A percentile compares a stretch with the other conserved stretches of the same genome.
phyloP scores from a whole-genome alignment of 257 asterid genomes.

The Nicotiana tomentosiformis region DNA sequence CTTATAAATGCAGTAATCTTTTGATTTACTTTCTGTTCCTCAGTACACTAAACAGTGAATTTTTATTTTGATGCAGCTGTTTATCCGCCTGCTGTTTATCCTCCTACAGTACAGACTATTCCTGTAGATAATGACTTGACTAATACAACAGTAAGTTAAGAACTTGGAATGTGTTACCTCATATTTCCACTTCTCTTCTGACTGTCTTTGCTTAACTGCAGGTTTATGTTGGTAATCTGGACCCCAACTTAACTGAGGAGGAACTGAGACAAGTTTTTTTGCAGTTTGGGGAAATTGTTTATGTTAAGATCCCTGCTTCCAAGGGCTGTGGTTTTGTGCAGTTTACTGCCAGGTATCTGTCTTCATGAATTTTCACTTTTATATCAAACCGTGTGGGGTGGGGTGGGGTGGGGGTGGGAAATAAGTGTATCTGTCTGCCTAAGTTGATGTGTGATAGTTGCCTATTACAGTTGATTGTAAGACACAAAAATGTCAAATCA shows the following conservation, averaged over 20 bases:
- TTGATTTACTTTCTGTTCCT: background rate
- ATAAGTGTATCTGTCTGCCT: background rate
- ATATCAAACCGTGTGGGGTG: background rate
- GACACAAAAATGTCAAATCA: background rate
- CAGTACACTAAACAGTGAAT: background rate
- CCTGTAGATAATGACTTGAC: constrained; percentile 71
- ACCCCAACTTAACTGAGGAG: constrained; percentile 72
- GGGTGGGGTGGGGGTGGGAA: background rate
- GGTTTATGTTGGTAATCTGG: constrained; percentile 87
- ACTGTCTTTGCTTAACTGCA: constrained; percentile 29
- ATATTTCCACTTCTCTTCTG: constrained; percentile 6
- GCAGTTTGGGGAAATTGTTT: constrained; percentile 80
- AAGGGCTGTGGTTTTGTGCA: constrained; percentile 94
- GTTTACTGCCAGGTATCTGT: constrained; percentile 62
- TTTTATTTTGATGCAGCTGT: constrained; percentile 41
- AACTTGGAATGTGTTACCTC: constrained; percentile 5
- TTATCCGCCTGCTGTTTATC: constrained; percentile 58
- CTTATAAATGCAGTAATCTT: background rate
- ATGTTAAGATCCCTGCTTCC: constrained; percentile 80
- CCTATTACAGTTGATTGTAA: background rate
- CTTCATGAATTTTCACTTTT: constrained; percentile 2
- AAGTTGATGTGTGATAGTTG: background rate
- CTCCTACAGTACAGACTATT: constrained; percentile 62
- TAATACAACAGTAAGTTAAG: constrained; percentile 75
- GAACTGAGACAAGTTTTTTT: constrained; percentile 72